A percentile compares a stretch with the other conserved stretches of the same genome.
phyloP scores from a whole-genome alignment of 179 eudicot species.

The Spergularia azorica region DNA sequence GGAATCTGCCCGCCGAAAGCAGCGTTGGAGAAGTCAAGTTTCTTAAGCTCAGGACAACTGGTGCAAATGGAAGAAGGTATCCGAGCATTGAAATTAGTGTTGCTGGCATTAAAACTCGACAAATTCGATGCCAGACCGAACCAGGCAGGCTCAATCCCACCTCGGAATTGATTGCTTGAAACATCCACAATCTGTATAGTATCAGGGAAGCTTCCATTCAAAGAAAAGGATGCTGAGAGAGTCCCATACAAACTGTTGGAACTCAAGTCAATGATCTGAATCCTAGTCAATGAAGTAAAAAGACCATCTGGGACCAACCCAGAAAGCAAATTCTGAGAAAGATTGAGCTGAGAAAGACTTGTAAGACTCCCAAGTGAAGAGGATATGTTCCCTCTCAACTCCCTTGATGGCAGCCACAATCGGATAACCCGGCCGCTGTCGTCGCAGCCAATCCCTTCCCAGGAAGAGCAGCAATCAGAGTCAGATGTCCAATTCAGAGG shows the following conservation, averaged over 20 bases:
- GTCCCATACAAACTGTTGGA: conserved; percentile 53
- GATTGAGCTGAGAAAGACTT: conserved; percentile 55
- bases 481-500: conserved; percentile 58
- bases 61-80: conserved; percentile 59
- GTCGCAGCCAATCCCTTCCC: conserved; percentile 81
- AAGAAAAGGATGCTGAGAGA: conserved; percentile 32
- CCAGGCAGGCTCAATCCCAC: conserved; percentile 45
- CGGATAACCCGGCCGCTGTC: conserved; percentile 42
- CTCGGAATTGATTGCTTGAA: conserved; percentile 67
- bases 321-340: conserved; percentile 62
- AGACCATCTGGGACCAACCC: conserved; percentile 63
- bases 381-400: conserved; percentile 54
- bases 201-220: conserved; percentile 37
- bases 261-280: conserved; percentile 70
- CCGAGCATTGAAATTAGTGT: conserved; percentile 53
- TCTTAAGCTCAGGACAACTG: conserved; percentile 34
- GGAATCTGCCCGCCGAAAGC: conserved; percentile 52
- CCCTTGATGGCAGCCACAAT: conserved; percentile 49
- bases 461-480: conserved; percentile 58
- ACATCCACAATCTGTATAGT: conserved; percentile 47
- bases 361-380: conserved; percentile 50
- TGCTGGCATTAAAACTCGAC: conserved; percentile 59
- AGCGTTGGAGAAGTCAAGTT: conserved; percentile 70
- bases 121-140: conserved; percentile 42
- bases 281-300: conserved; percentile 46